These are phyloP conservation scores for Ascosphaera pollenicola DNA, from an alignment of 2,329 filamentous ascomycete species.

Conservation along the genomic window DNA sequence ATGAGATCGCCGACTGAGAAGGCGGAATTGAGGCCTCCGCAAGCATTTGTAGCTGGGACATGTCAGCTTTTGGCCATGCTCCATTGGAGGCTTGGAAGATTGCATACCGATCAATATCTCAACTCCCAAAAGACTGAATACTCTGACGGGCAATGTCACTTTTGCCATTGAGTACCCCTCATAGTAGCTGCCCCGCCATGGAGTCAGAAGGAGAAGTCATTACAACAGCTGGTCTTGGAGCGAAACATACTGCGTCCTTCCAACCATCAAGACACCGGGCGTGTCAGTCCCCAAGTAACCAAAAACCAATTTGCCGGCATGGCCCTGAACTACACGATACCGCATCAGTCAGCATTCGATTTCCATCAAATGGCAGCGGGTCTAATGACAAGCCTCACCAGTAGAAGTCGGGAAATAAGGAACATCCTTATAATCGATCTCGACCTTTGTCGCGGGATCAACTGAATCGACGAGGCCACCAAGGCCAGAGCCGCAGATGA, in stretches of 20 bases:
- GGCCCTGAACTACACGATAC: conserved; percentile 27
- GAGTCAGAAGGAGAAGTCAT: neutral
- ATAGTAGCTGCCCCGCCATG: conserved; percentile 31
- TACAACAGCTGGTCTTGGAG: conserved; percentile 1
- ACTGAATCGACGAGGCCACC: conserved; percentile 31
- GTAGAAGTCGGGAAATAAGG: conserved; percentile 39
- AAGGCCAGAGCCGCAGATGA: conserved; percentile 42
- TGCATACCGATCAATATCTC: conserved; percentile 34
- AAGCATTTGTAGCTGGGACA: conserved; percentile 38
- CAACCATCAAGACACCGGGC: conserved; percentile 40
- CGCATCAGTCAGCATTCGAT: too few relatives aligned
- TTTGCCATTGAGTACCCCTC: conserved; percentile 42
- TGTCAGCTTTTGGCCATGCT: conserved; percentile 3
- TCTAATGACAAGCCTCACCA: conserved; percentile 20
- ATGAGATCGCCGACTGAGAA: conserved; percentile 45
- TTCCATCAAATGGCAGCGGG: too few relatives aligned
- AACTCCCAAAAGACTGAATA: conserved; percentile 40
- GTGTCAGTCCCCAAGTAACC: conserved; percentile 32
- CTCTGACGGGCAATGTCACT: conserved; percentile 40
- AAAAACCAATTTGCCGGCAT: conserved; percentile 44
- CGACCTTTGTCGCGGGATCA: conserved; percentile 23
- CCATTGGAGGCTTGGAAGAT: too few relatives aligned
- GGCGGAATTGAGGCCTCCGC: conserved; percentile 40
- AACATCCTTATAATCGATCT: conserved; percentile 35
- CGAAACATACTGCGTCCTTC: conserved; percentile 37